phyloP scores from a whole-genome alignment of 345 rosid genomes.

The Brassica carinata region DNA sequence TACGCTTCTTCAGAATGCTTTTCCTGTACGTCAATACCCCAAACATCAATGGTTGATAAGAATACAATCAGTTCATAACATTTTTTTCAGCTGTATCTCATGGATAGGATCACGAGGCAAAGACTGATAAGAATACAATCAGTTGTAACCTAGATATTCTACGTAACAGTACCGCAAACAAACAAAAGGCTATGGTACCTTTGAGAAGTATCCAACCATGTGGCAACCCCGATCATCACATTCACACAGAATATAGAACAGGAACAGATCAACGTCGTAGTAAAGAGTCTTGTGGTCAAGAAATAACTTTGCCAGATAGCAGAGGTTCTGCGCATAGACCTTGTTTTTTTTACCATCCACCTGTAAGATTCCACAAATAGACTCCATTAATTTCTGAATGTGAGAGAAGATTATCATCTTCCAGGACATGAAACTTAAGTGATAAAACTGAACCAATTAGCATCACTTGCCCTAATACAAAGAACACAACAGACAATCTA shows the following conservation, averaged over 20 bases:
- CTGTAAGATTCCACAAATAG: conserved; percentile 11
- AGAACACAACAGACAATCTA: neutral
- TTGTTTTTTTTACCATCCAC: conserved; percentile 96
- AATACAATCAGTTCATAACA: neutral
- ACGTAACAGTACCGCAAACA: conserved; percentile 15
- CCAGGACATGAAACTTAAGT: neutral
- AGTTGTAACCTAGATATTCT: neutral
- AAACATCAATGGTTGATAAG: neutral
- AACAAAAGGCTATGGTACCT: conserved; percentile 51
- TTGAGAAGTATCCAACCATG: conserved; percentile 99
- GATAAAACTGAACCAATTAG: conserved; percentile 1
- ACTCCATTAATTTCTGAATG: neutral
- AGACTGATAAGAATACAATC: neutral
- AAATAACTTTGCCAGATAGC: conserved; percentile 94
- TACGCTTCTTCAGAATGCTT: conserved; percentile 97
- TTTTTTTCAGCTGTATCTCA: neutral
- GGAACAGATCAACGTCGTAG: conserved; percentile 94
- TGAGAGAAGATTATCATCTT: neutral
- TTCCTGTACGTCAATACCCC: conserved; percentile 57
- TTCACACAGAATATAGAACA: conserved; percentile 90
- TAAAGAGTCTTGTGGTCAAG: conserved; percentile 99
- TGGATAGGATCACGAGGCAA: neutral
- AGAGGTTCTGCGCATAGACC: conserved; percentile 98
- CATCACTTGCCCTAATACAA: conserved; percentile 41
- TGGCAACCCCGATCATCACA: conserved; percentile 99